Evolutionary conservation across 2,329 filamentous ascomycete species (phyloP), one percentile per base, ranked within the genome.

Genomic region (Helminthosporium solani): DNA sequence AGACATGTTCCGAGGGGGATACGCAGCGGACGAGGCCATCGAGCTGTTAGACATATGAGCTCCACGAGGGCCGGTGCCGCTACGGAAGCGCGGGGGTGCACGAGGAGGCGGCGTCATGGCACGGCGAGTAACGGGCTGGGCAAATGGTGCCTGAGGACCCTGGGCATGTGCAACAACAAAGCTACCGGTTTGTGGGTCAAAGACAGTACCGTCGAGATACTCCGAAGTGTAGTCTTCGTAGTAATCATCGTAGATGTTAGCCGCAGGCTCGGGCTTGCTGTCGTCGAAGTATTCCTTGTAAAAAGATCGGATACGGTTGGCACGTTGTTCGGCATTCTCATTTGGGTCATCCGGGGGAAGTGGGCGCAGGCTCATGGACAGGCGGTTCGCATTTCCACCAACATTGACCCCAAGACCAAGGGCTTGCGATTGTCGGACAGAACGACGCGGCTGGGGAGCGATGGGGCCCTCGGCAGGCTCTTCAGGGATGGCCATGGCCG

Each of bases 241-340:
- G 69, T 91, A 88, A 33, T 75, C 73, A 28, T 73, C 73, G 50
- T 74, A 66, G 19, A 57, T 52, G 41, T 64, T 58, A 28, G 63
- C 60, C 14, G 56, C 61, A 28, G 63, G 66, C 33, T 72, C 73
- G 2, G 73, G 70, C 66, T 84, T 88, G 48, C 78, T 83, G 33
- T 96, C 92, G 56, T 97, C 94, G 60, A 99, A 99, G 75, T 99
- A 99, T 68, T 99, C 94, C 75, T 96, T 96, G 77, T 99, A 99
- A 76, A 99, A 99, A 3, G 94, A 99, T 68, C 94, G 83, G 57
- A 99, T 99, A 47, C 94, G 85, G 76, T 96, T 97, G 54, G 94
- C 94, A 61, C 94, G 84, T 63, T 92, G 85, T 70, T 97, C 94
- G 0, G 94, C 90, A 66, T 96, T 92, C 66, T 97, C 94, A 2